A percentile compares a stretch with the other conserved stretches of the same genome.
These are phyloP conservation scores for Annulohypoxylon maeteangense DNA, from an alignment of 495 filamentous ascomycete species.

Conservation along the genomic window DNA sequence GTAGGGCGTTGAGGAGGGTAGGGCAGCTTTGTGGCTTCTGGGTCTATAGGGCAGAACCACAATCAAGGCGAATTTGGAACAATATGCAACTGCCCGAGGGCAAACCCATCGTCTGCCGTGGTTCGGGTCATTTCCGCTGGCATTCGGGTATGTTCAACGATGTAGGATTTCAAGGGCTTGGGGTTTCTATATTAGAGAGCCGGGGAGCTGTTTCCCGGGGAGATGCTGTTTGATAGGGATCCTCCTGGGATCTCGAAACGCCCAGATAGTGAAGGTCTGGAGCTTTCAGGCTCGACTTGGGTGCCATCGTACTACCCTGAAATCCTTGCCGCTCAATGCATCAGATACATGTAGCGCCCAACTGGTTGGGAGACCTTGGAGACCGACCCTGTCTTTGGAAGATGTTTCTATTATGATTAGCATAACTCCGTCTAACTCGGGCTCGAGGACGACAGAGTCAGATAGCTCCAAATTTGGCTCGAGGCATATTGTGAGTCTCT, in stretches of 20 bases:
- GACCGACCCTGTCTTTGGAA: background rate
- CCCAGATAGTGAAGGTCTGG: slow-evolving; percentile 4
- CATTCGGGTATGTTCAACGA: slow-evolving; percentile 10
- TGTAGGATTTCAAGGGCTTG: slow-evolving; percentile 25
- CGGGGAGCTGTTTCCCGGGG: slow-evolving; percentile 17
- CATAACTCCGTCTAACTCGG: background rate
- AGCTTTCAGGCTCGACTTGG: slow-evolving; percentile 18
- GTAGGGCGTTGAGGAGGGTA: slow-evolving; percentile 23
- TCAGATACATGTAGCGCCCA: slow-evolving; percentile 1
- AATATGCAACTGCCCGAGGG: slow-evolving; percentile 36
- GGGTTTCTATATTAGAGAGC: slow-evolving; percentile 35
- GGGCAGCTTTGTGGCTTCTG: slow-evolving; percentile 25
- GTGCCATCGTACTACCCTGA: slow-evolving; percentile 18
- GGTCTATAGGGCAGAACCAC: slow-evolving; percentile 36
- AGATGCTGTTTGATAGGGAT: slow-evolving; percentile 29
- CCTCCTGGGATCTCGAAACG: slow-evolving; percentile 42
- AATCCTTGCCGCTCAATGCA: slow-evolving; percentile 35
- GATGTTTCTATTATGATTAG: slow-evolving; percentile 9
- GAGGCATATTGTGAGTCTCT: slow-evolving; percentile 14
- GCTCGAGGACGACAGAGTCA: background rate
- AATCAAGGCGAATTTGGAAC: slow-evolving; percentile 18
- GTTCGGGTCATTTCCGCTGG: slow-evolving; percentile 30
- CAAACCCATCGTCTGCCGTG: slow-evolving; percentile 6
- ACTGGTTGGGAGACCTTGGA: background rate
- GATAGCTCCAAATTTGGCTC: background rate